Percentiles rank a stretch among this genome's conserved stretches.
phyloP scores from a whole-genome alignment of 2,329 filamentous ascomycete species.

The Myriosclerotinia scirpicola region DNA sequence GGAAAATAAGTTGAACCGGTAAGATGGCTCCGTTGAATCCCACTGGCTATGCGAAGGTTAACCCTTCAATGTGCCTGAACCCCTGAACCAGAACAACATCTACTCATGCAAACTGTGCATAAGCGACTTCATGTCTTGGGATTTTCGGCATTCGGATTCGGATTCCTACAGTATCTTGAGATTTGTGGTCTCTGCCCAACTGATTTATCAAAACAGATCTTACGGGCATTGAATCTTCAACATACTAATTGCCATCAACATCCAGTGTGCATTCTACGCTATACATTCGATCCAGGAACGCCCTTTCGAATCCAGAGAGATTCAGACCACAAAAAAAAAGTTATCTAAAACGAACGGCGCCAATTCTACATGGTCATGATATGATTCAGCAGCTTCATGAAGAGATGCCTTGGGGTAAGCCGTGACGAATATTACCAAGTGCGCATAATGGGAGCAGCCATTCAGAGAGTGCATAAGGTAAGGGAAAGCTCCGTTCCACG shows the following conservation, averaged over 20 bases:
- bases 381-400: not conserved
- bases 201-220: not conserved
- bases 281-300: not conserved
- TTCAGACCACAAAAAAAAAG: not conserved
- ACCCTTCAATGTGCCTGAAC: constrained; percentile 8
- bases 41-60: constrained; percentile 1
- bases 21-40: constrained; percentile 3
- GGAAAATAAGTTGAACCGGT: not conserved
- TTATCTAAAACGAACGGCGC: not conserved
- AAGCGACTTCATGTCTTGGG: constrained; percentile 12
- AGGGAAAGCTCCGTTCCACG: not conserved
- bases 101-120: constrained; percentile 16
- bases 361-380: not conserved
- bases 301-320: not conserved
- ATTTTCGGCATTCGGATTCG: not conserved
- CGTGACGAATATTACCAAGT: not conserved
- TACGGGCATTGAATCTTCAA: not conserved
- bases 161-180: too few relatives aligned
- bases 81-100: not conserved
- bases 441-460: constrained; percentile 7
- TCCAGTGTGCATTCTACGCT: not conserved
- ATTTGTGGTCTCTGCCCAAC: not conserved
- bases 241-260: not conserved
- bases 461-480: constrained; percentile 17
- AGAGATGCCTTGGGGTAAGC: not conserved